Percentiles rank a stretch among this genome's conserved stretches.
Conservation (phyloP, 305 asterid species). For the Solanum hybrid region DNA sequence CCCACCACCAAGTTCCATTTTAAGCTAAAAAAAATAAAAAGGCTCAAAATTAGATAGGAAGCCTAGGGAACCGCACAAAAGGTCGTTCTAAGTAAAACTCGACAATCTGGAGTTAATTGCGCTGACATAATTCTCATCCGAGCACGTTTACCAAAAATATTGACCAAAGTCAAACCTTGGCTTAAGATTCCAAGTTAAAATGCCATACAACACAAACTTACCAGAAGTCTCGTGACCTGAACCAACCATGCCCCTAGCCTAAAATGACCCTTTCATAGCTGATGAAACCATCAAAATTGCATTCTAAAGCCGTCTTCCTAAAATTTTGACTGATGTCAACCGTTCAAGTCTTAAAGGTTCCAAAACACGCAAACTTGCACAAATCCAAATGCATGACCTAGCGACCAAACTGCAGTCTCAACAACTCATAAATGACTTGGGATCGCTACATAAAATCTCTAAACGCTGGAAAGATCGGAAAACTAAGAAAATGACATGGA, state of each 20-base stretch:
- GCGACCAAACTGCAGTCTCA: not conserved
- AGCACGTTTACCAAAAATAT: not conserved
- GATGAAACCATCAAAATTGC: not conserved
- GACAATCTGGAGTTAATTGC: not conserved
- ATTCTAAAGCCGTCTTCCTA: not conserved
- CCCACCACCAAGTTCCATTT: too few species aligned
- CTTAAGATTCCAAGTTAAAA: not conserved
- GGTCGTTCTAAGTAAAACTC: too few species aligned
- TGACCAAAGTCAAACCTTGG: not conserved
- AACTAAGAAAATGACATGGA: not conserved
- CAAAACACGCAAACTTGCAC: not conserved
- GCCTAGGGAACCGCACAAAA: not conserved
- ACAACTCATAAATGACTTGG: not conserved
- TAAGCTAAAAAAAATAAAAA: too few species aligned
- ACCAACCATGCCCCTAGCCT: not conserved
- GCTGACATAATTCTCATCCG: too few species aligned
- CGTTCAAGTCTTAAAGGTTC: not conserved
- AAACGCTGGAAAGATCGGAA: not conserved
- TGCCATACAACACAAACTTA: not conserved
- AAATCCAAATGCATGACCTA: not conserved
- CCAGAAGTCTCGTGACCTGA: not conserved
- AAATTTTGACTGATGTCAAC: not conserved
- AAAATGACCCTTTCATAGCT: not conserved
- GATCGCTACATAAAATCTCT: too few species aligned
- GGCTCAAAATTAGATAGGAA: not conserved